Evolutionary conservation across 768 basidiomycete genomes (phyloP).

Genomic region (Suillus tomentosus): DNA sequence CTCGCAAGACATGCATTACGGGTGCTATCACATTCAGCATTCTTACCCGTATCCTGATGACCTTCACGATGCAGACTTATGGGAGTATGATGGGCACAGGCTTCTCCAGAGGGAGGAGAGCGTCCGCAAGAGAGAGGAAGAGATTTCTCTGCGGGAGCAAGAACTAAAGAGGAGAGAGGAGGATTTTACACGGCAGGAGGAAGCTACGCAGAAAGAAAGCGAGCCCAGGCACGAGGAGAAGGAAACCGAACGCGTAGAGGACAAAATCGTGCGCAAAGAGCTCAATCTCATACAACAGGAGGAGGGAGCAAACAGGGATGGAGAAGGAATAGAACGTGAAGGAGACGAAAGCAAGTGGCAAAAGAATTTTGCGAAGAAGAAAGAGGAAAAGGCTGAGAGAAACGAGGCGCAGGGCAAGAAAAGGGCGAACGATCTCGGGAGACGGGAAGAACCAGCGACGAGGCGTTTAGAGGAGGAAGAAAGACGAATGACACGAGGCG

Average conservation of each 20-base stretch:
- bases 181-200: not conserved
- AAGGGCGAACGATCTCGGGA: slow-evolving; percentile 18
- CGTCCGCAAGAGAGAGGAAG: slow-evolving; percentile 35
- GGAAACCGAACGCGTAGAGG: slow-evolving; percentile 22
- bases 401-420: slow-evolving; percentile 19
- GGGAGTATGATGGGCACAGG: slow-evolving; percentile 32
- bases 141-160: not conserved
- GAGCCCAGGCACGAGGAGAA: slow-evolving; percentile 15
- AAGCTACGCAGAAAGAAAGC: slow-evolving; percentile 12
- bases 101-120: slow-evolving; percentile 35
- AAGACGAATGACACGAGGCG: slow-evolving; percentile 15
- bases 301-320: slow-evolving; percentile 18
- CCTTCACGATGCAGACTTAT: slow-evolving; percentile 30
- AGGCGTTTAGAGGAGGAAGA: slow-evolving; percentile 24
- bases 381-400: slow-evolving; percentile 27
- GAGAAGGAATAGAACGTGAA: slow-evolving; percentile 21
- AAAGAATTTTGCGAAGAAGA: slow-evolving; percentile 26
- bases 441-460: slow-evolving; percentile 23
- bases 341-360: slow-evolving; percentile 26
- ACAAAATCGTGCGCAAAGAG: slow-evolving; percentile 34
- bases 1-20: slow-evolving; percentile 32
- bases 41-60: slow-evolving; percentile 29
- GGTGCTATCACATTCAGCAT: slow-evolving; percentile 16
- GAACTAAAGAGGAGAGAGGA: slow-evolving; percentile 20
- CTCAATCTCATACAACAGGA: slow-evolving; percentile 25